Evolutionary conservation across 495 filamentous ascomycete species (phyloP), one percentile per base, ranked within the genome.

Genomic region (Parachaetomium inaequale): DNA sequence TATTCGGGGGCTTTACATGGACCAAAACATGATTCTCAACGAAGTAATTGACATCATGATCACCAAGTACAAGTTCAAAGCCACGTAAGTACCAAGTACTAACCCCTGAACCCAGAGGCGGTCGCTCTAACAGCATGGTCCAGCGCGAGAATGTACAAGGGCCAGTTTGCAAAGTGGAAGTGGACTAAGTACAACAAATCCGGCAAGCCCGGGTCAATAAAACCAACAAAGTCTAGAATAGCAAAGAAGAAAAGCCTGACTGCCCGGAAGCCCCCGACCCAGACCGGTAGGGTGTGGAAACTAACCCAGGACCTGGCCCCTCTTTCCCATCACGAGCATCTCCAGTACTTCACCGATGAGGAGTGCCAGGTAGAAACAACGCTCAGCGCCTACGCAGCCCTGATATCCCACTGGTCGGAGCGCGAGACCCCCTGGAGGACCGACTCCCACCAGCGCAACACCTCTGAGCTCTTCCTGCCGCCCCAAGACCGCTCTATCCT

Each of bases 131-230:
- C 52, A 28, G 3, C 7, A 11, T n/a, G 12, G 4, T 14, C 5
- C 17, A 74, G 71, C 3, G 72, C 72, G 7, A 51, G 72, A 31
- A 74, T 74, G 72, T 74, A 74, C 70, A 74, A 73, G 43, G 67
- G 72, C 11, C 70, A 73, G 53, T 74, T 74, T 36, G 61, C 65
- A 11, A 74, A 74, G 23, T 74, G 72, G 72, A 62, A 59, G 26
- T 74, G 72, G 72, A 64, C 58, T 51, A 74, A 74, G 50, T 74
- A 74, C 69, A 73, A 73, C 56, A 73, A 72, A 6, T 49, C 63
- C 0, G 58, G 65, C 52, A 66, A 53, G 11, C 19, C 45, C 14
- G 55, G 38, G 19, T 26, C 54, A 10, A 15, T 49, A 7, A 65
- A 55, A 45, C 23, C 66, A 2, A 23, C 59, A 34, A 68, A 51